Evolutionary conservation across 129 eudicot genomes (phyloP).

Genomic region (Solidago caesia): DNA sequence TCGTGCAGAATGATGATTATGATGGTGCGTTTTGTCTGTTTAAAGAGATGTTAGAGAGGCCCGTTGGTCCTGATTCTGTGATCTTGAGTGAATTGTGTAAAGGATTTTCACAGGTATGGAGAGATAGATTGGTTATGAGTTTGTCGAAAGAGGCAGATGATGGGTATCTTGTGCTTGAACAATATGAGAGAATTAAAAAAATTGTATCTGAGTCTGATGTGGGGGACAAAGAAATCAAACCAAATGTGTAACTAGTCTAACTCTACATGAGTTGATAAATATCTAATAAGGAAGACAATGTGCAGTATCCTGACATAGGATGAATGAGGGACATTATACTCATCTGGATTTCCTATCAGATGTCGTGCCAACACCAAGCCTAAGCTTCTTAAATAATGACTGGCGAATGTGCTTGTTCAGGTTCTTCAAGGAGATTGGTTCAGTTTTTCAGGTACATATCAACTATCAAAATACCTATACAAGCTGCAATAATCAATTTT

Average conservation of each 20-base stretch:
- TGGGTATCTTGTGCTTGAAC: slow-evolving; percentile 35
- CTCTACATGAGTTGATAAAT: background rate
- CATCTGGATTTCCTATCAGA: no score
- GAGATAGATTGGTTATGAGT: slow-evolving; percentile 42
- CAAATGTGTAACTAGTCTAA: background rate
- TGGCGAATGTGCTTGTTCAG: no score
- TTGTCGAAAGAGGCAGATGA: slow-evolving; percentile 51
- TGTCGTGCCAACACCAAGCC: no score
- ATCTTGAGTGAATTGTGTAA: slow-evolving; percentile 47
- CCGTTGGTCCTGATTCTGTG: slow-evolving; percentile 48
- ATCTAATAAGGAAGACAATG: background rate
- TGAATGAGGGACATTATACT: no score
- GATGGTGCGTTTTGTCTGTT: slow-evolving; percentile 55
- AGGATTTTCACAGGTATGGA: slow-evolving; percentile 53
- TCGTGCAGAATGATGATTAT: slow-evolving; percentile 60
- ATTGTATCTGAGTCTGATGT: slow-evolving; percentile 10
- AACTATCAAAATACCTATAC: no score
- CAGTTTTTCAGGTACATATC: no score
- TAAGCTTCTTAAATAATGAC: no score
- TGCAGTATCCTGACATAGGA: background rate
- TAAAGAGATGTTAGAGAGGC: slow-evolving; percentile 61
- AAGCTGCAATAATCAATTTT: no score
- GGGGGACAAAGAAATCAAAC: slow-evolving; percentile 10
- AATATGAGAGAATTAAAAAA: slow-evolving; percentile 32
- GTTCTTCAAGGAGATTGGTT: no score